phyloP scores from a whole-genome alignment of 2,329 filamentous ascomycete genomes.

The Epichloe elymi region DNA sequence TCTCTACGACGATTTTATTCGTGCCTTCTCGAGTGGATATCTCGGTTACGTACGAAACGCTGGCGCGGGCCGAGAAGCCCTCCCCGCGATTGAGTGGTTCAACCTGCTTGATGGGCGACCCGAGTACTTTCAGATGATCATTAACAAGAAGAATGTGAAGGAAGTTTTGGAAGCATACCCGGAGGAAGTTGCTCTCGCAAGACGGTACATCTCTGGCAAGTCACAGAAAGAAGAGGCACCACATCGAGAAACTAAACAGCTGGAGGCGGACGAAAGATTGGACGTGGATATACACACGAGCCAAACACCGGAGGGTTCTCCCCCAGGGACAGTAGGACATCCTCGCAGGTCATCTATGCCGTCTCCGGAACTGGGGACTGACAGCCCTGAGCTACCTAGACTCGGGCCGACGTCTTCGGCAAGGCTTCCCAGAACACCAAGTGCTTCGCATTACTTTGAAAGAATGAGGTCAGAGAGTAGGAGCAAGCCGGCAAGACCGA shows the following conservation, averaged over 20 bases:
- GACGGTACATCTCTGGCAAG: not conserved
- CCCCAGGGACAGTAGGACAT: not conserved
- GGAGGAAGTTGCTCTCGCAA: constrained; percentile 15
- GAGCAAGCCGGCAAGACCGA: constrained; percentile 3
- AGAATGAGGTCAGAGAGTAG: constrained; percentile 9
- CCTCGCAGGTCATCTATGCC: constrained; percentile 1
- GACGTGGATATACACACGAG: constrained; percentile 2
- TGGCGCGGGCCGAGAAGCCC: constrained; percentile 13
- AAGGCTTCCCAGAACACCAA: constrained; percentile 7
- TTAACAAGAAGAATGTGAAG: constrained; percentile 23
- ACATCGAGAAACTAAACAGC: not conserved
- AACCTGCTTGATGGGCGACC: constrained; percentile 17
- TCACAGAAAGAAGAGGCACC: not conserved
- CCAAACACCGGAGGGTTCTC: not conserved
- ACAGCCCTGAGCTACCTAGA: constrained; percentile 10
- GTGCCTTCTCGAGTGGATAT: constrained; percentile 29
- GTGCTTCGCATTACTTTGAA: constrained; percentile 12
- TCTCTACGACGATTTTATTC: constrained; percentile 41
- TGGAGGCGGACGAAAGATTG: not conserved
- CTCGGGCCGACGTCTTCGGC: constrained; percentile 8
- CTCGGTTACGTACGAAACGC: constrained; percentile 24
- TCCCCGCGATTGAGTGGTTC: constrained; percentile 30
- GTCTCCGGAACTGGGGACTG: constrained; percentile 9
- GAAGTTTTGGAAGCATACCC: constrained; percentile 22
- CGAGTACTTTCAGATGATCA: constrained; percentile 18